Percentiles rank a stretch among this genome's conserved stretches.
Conservation (phyloP, 768 basidiomycete genomes). For the Pulveroboletus sp. region DNA sequence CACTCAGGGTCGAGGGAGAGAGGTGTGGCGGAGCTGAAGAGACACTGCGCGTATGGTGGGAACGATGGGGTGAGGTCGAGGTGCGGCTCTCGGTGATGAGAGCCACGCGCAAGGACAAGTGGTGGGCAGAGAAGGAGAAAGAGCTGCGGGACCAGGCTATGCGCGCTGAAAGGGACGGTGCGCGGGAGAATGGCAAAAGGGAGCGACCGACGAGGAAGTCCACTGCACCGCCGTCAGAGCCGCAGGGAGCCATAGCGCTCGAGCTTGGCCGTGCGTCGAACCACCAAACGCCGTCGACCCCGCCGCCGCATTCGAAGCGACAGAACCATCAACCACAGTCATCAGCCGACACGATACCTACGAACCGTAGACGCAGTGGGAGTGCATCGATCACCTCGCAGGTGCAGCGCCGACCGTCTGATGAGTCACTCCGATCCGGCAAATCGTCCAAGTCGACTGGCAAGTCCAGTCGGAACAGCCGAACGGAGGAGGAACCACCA, state of each 20-base stretch:
- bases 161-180: conserved; percentile 18
- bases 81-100: conserved; percentile 40
- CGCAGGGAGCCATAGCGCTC: conserved; percentile 3
- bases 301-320: conserved; percentile 19
- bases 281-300: conserved; percentile 25
- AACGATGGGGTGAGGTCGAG: conserved; percentile 67
- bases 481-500: conserved; percentile 26
- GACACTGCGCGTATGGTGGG: conserved; percentile 70
- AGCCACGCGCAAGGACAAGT: conserved; percentile 35
- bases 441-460: conserved; percentile 35
- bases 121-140: conserved; percentile 31
- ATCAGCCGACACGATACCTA: conserved; percentile 23
- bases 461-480: conserved; percentile 29
- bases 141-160: conserved; percentile 19
- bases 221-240: conserved; percentile 16
- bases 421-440: conserved; percentile 41
- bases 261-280: conserved; percentile 25
- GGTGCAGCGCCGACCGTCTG: conserved; percentile 32
- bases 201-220: conserved; percentile 16
- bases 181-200: conserved; percentile 10
- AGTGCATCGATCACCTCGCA: conserved; percentile 20
- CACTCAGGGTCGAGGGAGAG: conserved; percentile 69
- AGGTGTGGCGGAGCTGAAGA: conserved; percentile 64
- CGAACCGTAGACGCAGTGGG: conserved; percentile 27
- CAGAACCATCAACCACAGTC: conserved; percentile 29